phyloP scores from a whole-genome alignment of 805 yeast genomes.

The Saccharomycopsis fodiens region DNA sequence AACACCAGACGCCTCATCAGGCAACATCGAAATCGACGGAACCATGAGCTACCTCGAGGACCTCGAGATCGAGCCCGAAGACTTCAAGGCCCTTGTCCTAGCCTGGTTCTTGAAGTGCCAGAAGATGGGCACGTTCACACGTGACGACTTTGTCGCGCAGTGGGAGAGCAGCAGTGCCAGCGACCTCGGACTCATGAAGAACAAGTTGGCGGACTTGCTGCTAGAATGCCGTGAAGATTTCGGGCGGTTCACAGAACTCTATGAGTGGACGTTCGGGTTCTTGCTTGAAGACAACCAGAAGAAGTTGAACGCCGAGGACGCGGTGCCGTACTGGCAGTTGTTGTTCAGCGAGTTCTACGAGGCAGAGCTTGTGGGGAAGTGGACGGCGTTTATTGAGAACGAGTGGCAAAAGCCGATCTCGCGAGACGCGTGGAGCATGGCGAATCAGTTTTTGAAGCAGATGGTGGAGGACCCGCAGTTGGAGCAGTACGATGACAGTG shows the following conservation, averaged over 20 bases:
- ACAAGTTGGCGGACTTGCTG: constrained; percentile 28
- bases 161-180: constrained; percentile 41
- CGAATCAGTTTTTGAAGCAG: constrained; percentile 47
- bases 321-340: constrained; percentile 28
- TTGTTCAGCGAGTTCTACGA: constrained; percentile 36
- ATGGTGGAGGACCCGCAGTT: constrained; percentile 47
- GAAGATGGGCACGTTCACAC: constrained; percentile 52
- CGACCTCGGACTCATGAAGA: constrained; percentile 41
- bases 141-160: constrained; percentile 41
- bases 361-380: constrained; percentile 34
- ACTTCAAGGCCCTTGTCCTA: constrained; percentile 58
- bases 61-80: constrained; percentile 66
- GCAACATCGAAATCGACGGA: constrained; percentile 67
- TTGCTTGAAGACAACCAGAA: constrained; percentile 55
- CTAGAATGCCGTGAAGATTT: constrained; percentile 29
- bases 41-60: constrained; percentile 62
- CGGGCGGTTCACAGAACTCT: constrained; percentile 47
- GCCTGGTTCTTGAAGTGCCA: constrained; percentile 66
- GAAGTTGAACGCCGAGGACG: constrained; percentile 30
- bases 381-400: constrained; percentile 48
- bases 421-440: constrained; percentile 83
- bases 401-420: constrained; percentile 44
- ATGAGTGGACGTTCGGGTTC: constrained; percentile 64
- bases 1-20: constrained; percentile 7
- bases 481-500: constrained; percentile 61